Conservation (phyloP, 352 stramenopile species). For the Hyphochytrium catenoides region DNA sequence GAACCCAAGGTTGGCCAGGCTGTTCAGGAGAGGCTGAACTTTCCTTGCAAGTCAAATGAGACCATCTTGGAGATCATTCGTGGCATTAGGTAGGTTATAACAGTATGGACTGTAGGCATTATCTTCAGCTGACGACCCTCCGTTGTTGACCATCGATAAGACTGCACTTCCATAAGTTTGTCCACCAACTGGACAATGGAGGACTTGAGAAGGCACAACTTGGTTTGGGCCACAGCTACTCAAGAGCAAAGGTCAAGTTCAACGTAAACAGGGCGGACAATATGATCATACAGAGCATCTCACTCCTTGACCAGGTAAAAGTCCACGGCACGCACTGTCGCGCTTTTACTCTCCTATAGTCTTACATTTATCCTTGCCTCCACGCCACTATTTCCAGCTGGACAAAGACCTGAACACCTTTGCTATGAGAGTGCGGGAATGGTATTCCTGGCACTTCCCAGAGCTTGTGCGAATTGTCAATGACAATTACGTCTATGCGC, state of each 20-base stretch:
- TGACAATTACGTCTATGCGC: constrained; percentile 98
- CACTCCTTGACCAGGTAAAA: constrained; percentile 84
- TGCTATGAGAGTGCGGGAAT: constrained; percentile 97
- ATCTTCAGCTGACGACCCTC: too few relatives aligned
- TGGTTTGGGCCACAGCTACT: constrained; percentile 97
- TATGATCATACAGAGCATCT: constrained; percentile 99
- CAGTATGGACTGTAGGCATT: too few relatives aligned
- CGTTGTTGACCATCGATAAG: too few relatives aligned
- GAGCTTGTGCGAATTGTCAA: constrained; percentile 98
- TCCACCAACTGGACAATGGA: constrained; percentile 88
- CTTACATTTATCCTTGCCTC: background rate
- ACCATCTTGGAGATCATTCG: constrained; percentile 86
- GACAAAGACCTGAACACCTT: constrained; percentile 99
- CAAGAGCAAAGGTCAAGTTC: constrained; percentile 97
- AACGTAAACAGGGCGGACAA: constrained; percentile 98
- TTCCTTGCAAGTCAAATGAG: constrained; percentile 92
- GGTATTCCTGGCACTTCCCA: constrained; percentile 99
- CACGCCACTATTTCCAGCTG: constrained; percentile 34
- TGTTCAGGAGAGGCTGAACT: constrained; percentile 78
- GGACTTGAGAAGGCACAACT: constrained; percentile 93
- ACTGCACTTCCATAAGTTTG: constrained; percentile 89
- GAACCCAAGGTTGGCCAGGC: constrained; percentile 77
- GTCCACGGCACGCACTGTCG: background rate
- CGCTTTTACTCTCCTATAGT: constrained; percentile 1
- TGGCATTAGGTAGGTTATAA: too few relatives aligned